Base-by-base conservation (phyloP, 768 basidiomycete species). In the Mycena galopus region DNA sequence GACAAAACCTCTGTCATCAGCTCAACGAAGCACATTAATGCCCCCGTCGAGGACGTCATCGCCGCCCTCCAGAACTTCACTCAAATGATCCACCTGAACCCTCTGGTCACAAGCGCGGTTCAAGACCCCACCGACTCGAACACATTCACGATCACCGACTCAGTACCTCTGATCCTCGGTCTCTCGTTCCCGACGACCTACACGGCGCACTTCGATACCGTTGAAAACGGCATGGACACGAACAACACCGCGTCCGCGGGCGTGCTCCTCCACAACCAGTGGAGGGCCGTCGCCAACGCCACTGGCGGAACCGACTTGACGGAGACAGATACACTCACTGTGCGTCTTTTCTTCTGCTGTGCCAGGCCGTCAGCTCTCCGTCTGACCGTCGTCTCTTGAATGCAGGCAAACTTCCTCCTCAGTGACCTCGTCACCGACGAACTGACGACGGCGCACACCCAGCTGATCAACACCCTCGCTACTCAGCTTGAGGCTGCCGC, bases 21-120 rank as follows among this genome's bases (percentile, higher is more conserved):
- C 10, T 71, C 75, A 17, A 75, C 72, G 17, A 75, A 71, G 42
- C 72, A 67, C 68, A 75, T 75, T 27, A 70, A 73, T 33, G 75
- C 75, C 1, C 72, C 75, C 4, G 69, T 73, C 11, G 71, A 62
- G 16, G 50, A 42, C 11, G 75, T 75, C 2, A 56, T 75, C 57
- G 65, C 75, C 30, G 58, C 69, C 21, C 66, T 75, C 60, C 75
- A 75, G 50, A 64, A 75, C 69, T 73, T 73, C 59, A 32, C 57
- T 35, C 11, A n/a, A 1, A 73, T 75, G 72, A 75, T 75, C 55
- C 60, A 59, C 61, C 69, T 75, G 25, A 75, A 75, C 57, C 75
- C 75, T 4, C 75, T 75, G 61, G 75, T 75, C 39, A 73, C 75
- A 1, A 47, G 47, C 3, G 53, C 69, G 8, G 63, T 42, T 21